Evolutionary conservation across 2,329 filamentous ascomycete species (phyloP).

Genomic region (Xylogone sp.): DNA sequence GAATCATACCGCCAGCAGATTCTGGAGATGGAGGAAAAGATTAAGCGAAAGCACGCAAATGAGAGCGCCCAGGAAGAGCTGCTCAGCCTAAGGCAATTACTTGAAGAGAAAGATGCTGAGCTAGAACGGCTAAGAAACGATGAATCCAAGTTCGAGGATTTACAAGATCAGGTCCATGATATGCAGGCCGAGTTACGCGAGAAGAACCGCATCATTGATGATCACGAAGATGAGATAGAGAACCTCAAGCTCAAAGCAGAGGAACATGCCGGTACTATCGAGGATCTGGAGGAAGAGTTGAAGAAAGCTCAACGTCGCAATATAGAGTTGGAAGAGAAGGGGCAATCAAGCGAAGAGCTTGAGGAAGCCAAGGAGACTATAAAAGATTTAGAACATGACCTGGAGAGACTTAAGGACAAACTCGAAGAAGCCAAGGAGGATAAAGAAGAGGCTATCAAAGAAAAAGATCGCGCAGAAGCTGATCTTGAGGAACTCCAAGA

Average conservation of each 20-base stretch:
- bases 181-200: constrained; percentile 72
- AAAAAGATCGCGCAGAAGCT: constrained; percentile 54
- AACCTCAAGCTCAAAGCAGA: constrained; percentile 54
- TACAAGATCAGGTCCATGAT: constrained; percentile 72
- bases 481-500: constrained; percentile 67
- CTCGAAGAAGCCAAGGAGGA: constrained; percentile 51
- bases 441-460: constrained; percentile 47
- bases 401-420: constrained; percentile 51
- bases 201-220: constrained; percentile 69
- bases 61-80: constrained; percentile 62
- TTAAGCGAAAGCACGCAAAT: constrained; percentile 71
- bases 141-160: constrained; percentile 57
- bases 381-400: constrained; percentile 48
- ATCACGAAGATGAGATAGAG: constrained; percentile 73
- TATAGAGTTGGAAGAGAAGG: constrained; percentile 54
- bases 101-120: constrained; percentile 52
- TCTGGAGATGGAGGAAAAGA: constrained; percentile 75
- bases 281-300: constrained; percentile 55
- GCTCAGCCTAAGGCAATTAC: constrained; percentile 50
- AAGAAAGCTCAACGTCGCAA: constrained; percentile 50
- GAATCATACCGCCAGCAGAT: constrained; percentile 81
- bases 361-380: constrained; percentile 55
- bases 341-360: constrained; percentile 47
- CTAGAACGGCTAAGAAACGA: constrained; percentile 50
- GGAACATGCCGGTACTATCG: constrained; percentile 47